Evolutionary conservation across 1,284 basidiomycete species (phyloP).

Genomic region (Microbotryum scabiosae): DNA sequence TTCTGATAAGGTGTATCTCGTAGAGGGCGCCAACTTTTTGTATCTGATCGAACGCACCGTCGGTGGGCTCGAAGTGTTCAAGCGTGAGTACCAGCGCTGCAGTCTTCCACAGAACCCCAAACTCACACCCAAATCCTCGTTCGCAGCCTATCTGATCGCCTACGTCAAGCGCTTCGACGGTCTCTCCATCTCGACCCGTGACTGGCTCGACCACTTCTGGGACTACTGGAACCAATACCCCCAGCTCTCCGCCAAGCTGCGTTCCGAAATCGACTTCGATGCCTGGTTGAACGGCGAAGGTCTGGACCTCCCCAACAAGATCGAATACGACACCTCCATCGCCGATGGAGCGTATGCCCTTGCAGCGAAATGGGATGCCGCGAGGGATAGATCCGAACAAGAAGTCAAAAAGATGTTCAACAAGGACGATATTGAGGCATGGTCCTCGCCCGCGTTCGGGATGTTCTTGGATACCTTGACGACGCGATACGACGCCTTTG

Average conservation of each 20-base stretch:
- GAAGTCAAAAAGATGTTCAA: conserved; percentile 48
- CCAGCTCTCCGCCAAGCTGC: conserved; percentile 29
- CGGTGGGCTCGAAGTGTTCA: conserved; percentile 66
- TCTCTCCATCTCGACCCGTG: conserved; percentile 72
- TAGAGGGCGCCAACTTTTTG: conserved; percentile 58
- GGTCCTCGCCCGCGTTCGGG: conserved; percentile 57
- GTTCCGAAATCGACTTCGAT: conserved; percentile 62
- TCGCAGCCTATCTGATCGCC: conserved; percentile 54
- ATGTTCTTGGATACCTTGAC: conserved; percentile 64
- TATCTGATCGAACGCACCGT: conserved; percentile 60
- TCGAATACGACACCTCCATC: conserved; percentile 74
- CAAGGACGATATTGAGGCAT: conserved; percentile 49
- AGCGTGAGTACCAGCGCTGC: conserved; percentile 29
- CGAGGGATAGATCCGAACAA: conserved; percentile 48
- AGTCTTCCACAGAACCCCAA: conserved; percentile 7
- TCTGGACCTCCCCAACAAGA: conserved; percentile 61
- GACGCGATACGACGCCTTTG: conserved; percentile 38
- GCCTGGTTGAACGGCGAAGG: conserved; percentile 34
- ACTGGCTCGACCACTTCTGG: conserved; percentile 82
- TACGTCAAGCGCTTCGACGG: conserved; percentile 73
- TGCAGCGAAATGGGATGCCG: conserved; percentile 65
- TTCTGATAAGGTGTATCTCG: not conserved
- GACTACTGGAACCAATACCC: conserved; percentile 57
- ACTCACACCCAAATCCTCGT: not conserved
- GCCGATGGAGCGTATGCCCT: conserved; percentile 55